Conservation (phyloP, 192 early-diverging fungal genomes). For the Umbelopsis ramanniana region DNA sequence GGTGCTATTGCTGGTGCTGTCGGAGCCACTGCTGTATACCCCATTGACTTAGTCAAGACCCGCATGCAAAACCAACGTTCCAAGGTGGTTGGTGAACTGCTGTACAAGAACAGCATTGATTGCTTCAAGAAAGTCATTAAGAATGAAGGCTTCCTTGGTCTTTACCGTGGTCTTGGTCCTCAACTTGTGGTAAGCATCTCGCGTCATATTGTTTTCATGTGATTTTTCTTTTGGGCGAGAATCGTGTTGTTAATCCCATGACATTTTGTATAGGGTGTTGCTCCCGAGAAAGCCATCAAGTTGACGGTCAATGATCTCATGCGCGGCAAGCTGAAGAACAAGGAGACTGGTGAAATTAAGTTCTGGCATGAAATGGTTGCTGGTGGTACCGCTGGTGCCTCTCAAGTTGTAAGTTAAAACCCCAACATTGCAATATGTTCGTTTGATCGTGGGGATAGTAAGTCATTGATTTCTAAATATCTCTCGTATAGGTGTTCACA, state of each 20-base stretch:
- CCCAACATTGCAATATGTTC: too few species aligned
- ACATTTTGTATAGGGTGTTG: conserved; percentile 69
- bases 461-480: background rate
- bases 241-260: background rate
- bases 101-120: conserved; percentile 95
- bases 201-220: background rate
- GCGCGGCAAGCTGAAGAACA: conserved; percentile 67
- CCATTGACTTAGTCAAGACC: conserved; percentile 98
- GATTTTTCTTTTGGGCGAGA: too few species aligned
- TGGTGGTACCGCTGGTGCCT: conserved; percentile 86
- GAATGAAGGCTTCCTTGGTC: conserved; percentile 87
- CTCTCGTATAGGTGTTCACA: conserved; percentile 70
- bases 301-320: conserved; percentile 96
- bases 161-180: conserved; percentile 93
- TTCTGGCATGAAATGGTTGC: conserved; percentile 83
- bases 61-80: conserved; percentile 98
- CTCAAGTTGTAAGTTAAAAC: conserved; percentile 72
- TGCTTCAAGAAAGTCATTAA: conserved; percentile 95
- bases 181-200: conserved; percentile 74
- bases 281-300: conserved; percentile 99
- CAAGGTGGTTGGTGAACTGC: conserved; percentile 84
- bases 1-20: conserved; percentile 92
- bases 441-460: background rate
- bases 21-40: conserved; percentile 94
- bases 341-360: conserved; percentile 73